Percentiles rank a stretch among this genome's conserved stretches.
Conservation (phyloP, 352 stramenopile genomes). For the Aphanomyces invadans region DNA sequence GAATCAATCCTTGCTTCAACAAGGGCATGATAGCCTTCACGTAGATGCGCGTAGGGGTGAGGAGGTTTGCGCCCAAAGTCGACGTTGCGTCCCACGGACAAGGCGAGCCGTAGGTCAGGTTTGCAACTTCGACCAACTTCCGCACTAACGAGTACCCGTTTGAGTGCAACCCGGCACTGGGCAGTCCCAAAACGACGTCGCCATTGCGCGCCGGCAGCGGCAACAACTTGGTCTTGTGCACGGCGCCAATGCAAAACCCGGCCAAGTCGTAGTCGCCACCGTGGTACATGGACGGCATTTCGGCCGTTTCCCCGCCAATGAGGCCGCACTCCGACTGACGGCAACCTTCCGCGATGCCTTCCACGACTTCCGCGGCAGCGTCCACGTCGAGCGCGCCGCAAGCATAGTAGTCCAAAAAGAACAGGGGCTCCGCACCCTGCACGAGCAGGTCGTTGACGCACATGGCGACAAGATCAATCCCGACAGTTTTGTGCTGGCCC, state of each 20-base stretch:
- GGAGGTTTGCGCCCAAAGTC: slow-evolving; percentile 90
- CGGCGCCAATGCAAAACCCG: slow-evolving; percentile 96
- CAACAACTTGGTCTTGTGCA: slow-evolving; percentile 79
- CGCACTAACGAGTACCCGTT: slow-evolving; percentile 99
- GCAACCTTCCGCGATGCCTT: slow-evolving; percentile 97
- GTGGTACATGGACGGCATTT: slow-evolving; percentile 99
- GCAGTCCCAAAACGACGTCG: slow-evolving; percentile 92
- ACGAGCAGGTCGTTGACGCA: slow-evolving; percentile 99
- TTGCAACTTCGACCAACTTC: slow-evolving; percentile 91
- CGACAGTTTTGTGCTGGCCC: slow-evolving; percentile 93
- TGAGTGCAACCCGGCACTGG: slow-evolving; percentile 95
- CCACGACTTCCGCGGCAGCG: slow-evolving; percentile 91
- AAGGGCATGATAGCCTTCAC: slow-evolving; percentile 85
- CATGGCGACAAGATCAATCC: slow-evolving; percentile 99
- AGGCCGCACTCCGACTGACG: slow-evolving; percentile 92
- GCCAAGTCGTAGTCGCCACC: slow-evolving; percentile 98
- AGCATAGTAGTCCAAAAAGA: slow-evolving; percentile 99
- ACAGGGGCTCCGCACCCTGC: slow-evolving; percentile 97
- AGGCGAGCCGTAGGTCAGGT: slow-evolving; percentile 66
- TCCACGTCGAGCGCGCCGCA: slow-evolving; percentile 94
- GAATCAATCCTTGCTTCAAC: slow-evolving; percentile 70
- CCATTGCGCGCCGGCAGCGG: slow-evolving; percentile 82
- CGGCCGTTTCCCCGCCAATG: slow-evolving; percentile 95
- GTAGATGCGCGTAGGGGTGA: slow-evolving; percentile 98
- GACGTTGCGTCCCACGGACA: slow-evolving; percentile 63